phyloP scores from a whole-genome alignment of 2,329 filamentous ascomycete species.

The Periconia macrospinosa region DNA sequence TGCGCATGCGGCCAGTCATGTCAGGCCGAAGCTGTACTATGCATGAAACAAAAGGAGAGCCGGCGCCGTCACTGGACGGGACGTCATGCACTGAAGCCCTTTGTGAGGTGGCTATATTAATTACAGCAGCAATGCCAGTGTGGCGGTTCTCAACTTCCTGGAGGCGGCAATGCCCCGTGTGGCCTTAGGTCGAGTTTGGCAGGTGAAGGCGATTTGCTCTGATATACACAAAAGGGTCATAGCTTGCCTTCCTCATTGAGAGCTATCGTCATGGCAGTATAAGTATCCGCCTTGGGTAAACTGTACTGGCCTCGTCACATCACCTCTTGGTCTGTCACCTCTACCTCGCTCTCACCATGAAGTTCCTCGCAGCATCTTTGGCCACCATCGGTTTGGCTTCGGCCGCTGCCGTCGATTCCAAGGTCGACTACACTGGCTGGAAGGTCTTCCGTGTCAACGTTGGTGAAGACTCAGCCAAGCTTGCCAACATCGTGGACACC shows the following conservation, averaged over 20 bases:
- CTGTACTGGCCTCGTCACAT: constrained; percentile 10
- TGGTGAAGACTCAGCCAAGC: constrained; percentile 26
- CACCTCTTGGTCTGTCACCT: constrained; percentile 6
- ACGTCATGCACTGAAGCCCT: constrained; percentile 13
- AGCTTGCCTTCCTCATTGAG: neutral
- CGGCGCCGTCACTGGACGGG: constrained; percentile 10
- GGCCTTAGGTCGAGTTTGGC: constrained; percentile 27
- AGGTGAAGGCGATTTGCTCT: constrained; percentile 18
- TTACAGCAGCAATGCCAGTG: constrained; percentile 13
- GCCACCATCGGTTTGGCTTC: constrained; percentile 36
- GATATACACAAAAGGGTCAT: constrained; percentile 1
- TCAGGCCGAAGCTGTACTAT: constrained; percentile 13
- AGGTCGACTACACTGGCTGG: constrained; percentile 38
- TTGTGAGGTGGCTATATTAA: constrained; percentile 26
- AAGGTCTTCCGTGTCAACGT: constrained; percentile 42
- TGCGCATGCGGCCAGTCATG: constrained; percentile 11
- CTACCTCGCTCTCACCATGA: constrained; percentile 26
- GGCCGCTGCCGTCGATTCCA: constrained; percentile 32
- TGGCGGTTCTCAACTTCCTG: constrained; percentile 22
- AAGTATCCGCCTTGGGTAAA: neutral
- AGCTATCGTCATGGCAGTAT: neutral
- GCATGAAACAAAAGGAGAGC: constrained; percentile 12
- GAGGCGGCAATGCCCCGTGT: constrained; percentile 23
- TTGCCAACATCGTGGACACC: constrained; percentile 33
- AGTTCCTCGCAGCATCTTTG: constrained; percentile 30